These are phyloP conservation scores for Citrus unshiu DNA, from an alignment of 345 rosid genomes.

Conservation along the genomic window DNA sequence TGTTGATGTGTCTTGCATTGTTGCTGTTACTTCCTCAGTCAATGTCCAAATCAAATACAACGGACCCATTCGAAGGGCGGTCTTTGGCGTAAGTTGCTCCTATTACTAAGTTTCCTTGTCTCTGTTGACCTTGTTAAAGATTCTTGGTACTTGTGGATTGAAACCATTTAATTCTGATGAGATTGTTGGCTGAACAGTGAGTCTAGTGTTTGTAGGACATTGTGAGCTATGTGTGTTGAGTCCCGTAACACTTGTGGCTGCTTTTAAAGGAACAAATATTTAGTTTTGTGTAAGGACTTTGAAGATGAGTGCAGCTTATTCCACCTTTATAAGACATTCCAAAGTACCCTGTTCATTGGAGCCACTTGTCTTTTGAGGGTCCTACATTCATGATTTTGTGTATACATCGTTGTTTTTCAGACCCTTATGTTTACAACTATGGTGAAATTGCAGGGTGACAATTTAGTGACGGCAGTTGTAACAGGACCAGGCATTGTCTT, in stretches of 20 bases:
- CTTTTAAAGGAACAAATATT: neutral
- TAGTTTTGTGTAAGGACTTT: neutral
- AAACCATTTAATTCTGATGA: neutral
- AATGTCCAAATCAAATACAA: slow-evolving; percentile 82
- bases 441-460: slow-evolving; percentile 70
- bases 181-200: neutral
- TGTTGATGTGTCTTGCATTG: slow-evolving; percentile 86
- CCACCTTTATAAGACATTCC: neutral
- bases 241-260: neutral
- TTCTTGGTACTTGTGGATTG: neutral
- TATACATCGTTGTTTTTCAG: neutral
- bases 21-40: slow-evolving; percentile 65
- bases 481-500: slow-evolving; percentile 99
- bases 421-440: neutral
- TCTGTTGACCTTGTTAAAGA: neutral
- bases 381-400: neutral
- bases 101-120: neutral
- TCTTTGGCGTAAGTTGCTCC: slow-evolving; percentile 68
- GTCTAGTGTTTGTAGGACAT: neutral
- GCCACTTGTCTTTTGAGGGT: neutral
- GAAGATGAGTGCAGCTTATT: neutral
- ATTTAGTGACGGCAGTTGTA: slow-evolving; percentile 70
- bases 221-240: neutral
- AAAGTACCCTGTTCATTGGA: neutral
- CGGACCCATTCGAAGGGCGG: slow-evolving; percentile 78